Evolutionary conservation across 208 protist genomes (phyloP).

Genomic region (Naegleria lovaniensis): DNA sequence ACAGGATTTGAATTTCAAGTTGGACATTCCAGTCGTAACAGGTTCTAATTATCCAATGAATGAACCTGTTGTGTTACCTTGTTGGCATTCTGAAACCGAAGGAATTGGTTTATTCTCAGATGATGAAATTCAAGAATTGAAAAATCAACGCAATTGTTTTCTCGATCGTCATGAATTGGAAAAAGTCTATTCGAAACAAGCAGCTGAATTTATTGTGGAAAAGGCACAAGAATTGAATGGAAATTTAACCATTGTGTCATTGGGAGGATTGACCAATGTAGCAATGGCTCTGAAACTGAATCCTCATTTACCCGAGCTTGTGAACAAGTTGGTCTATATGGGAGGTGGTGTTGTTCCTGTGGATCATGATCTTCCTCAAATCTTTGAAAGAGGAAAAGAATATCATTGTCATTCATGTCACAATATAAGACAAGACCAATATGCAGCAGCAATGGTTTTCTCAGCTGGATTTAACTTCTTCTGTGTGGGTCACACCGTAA

Average conservation of each 20-base stretch:
- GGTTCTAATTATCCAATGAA: neutral
- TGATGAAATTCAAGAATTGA: neutral
- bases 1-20: neutral
- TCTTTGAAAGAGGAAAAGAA: neutral
- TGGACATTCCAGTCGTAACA: neutral
- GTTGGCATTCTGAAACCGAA: neutral
- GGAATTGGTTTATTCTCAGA: neutral
- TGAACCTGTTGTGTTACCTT: neutral
- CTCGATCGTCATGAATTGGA: neutral
- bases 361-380: neutral
- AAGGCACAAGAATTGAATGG: neutral
- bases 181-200: neutral
- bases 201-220: neutral
- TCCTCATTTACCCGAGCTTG: neutral
- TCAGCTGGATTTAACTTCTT: neutral
- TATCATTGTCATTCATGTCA: slow-evolving; percentile 6
- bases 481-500: neutral
- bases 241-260: neutral
- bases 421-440: slow-evolving; percentile 6
- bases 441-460: neutral
- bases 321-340: neutral
- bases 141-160: neutral
- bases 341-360: neutral
- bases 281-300: neutral
- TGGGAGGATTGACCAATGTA: neutral